Evolutionary conservation across 306 rosid genomes (phyloP).

Genomic region (Ochetophila trinervis): DNA sequence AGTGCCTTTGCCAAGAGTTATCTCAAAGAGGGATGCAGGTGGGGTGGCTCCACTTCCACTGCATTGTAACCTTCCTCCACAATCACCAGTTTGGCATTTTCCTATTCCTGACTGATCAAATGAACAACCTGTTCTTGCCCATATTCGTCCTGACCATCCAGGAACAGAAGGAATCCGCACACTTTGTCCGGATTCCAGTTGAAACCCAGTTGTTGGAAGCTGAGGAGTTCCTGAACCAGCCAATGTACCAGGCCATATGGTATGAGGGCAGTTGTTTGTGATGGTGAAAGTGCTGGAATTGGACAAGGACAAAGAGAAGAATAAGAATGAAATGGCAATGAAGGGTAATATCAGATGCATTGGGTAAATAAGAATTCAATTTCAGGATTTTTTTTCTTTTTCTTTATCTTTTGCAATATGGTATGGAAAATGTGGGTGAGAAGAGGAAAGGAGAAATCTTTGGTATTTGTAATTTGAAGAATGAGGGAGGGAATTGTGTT

Average conservation of each 20-base stretch:
- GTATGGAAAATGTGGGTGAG: conserved; percentile 10
- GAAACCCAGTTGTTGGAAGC: conserved; percentile 62
- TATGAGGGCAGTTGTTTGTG: conserved; percentile 63
- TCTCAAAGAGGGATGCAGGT: conserved; percentile 81
- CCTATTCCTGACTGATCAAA: conserved; percentile 72
- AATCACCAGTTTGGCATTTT: conserved; percentile 75
- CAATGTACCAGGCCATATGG: conserved; percentile 88
- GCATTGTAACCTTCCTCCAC: conserved; percentile 83
- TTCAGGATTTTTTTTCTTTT: not conserved
- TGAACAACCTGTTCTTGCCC: conserved; percentile 92
- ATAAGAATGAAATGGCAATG: conserved; percentile 14
- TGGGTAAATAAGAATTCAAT: conserved; percentile 6
- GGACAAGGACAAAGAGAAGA: conserved; percentile 27
- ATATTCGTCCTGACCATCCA: conserved; percentile 87
- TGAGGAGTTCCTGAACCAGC: conserved; percentile 60
- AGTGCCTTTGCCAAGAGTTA: conserved; percentile 67
- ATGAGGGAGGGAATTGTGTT: conserved; percentile 21
- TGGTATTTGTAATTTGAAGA: conserved; percentile 23
- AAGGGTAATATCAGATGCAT: conserved; percentile 29
- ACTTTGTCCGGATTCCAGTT: conserved; percentile 44
- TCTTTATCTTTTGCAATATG: not conserved
- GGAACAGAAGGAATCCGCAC: conserved; percentile 46
- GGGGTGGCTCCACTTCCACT: conserved; percentile 81
- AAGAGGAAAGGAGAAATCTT: conserved; percentile 23
- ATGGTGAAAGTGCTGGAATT: conserved; percentile 50